Percentiles rank a stretch among this genome's conserved stretches.
Evolutionary conservation across 2,329 filamentous ascomycete genomes (phyloP).

Genomic region (Blastomyces percursus): DNA sequence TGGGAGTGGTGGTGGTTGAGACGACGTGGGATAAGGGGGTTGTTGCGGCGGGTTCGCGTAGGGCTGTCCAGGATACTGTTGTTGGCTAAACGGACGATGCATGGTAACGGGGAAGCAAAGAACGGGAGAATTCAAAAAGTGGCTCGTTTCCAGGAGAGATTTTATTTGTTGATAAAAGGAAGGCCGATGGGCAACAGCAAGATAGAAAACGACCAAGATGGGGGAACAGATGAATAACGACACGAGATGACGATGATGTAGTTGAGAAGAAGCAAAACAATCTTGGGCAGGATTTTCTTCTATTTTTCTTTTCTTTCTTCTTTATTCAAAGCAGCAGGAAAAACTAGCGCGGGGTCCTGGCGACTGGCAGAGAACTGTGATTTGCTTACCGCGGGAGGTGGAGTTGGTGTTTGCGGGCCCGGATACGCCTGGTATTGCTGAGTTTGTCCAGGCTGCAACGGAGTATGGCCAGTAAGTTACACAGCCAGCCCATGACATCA

Average conservation of each 20-base stretch:
- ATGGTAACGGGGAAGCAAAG: constrained; percentile 20
- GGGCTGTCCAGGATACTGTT: constrained; percentile 27
- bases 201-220: not conserved
- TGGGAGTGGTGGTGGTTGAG: constrained; percentile 20
- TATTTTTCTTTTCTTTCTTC: not conserved
- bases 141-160: constrained; percentile 3
- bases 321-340: not conserved
- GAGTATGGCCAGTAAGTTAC: not conserved
- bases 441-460: constrained; percentile 31
- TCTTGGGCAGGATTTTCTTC: constrained; percentile 6
- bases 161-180: not conserved
- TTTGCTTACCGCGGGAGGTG: constrained; percentile 27
- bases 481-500: not conserved
- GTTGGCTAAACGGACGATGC: constrained; percentile 29
- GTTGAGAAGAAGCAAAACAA: constrained; percentile 19
- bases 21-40: constrained; percentile 27
- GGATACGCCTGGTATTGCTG: constrained; percentile 48
- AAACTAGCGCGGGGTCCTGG: not conserved
- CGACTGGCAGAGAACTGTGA: constrained; percentile 11
- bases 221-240: not conserved
- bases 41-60: constrained; percentile 26
- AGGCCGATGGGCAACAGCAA: constrained; percentile 7
- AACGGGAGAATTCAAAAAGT: constrained; percentile 1
- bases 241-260: constrained; percentile 11
- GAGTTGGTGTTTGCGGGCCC: constrained; percentile 25